Evolutionary conservation across 352 stramenopile species (phyloP).

Genomic region (Phytophthora meadii): DNA sequence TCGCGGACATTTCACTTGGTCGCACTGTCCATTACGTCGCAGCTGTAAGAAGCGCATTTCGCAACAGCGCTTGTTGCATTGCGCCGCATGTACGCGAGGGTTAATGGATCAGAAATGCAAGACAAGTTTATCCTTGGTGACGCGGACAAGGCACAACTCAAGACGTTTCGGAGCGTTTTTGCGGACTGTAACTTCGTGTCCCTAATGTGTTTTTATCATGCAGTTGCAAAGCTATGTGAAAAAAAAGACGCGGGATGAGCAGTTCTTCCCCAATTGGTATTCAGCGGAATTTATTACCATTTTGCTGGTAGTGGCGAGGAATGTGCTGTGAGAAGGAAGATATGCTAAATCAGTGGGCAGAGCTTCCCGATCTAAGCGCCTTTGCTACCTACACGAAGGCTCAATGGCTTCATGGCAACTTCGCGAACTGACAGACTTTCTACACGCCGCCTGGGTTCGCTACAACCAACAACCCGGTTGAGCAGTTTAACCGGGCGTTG

Average conservation of each 20-base stretch:
- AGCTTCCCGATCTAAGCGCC: too few species aligned
- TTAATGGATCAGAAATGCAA: not conserved
- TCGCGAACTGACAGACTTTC: slow-evolving; percentile 18
- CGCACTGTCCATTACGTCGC: slow-evolving; percentile 4
- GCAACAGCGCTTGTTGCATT: not conserved
- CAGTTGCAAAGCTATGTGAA: too few species aligned
- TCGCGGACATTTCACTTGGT: not conserved
- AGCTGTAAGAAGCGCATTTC: not conserved
- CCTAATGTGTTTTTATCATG: too few species aligned
- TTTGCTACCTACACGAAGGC: not conserved
- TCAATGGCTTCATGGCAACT: slow-evolving; percentile 4
- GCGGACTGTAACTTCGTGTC: not conserved
- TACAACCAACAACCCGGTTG: slow-evolving; percentile 35
- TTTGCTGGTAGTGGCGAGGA: too few species aligned
- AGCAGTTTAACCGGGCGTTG: slow-evolving; percentile 34
- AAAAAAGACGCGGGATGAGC: too few species aligned
- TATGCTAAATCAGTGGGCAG: too few species aligned
- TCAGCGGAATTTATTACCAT: too few species aligned
- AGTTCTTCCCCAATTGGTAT: too few species aligned
- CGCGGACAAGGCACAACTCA: slow-evolving; percentile 10
- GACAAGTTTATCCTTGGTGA: slow-evolving; percentile 1
- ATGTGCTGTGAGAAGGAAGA: too few species aligned
- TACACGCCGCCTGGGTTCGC: not conserved
- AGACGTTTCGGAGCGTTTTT: not conserved
- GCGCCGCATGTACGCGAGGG: not conserved